These are phyloP conservation scores for Ensete glaucum DNA, from an alignment of 176 grass and related monocot genomes.

Conservation along the genomic window DNA sequence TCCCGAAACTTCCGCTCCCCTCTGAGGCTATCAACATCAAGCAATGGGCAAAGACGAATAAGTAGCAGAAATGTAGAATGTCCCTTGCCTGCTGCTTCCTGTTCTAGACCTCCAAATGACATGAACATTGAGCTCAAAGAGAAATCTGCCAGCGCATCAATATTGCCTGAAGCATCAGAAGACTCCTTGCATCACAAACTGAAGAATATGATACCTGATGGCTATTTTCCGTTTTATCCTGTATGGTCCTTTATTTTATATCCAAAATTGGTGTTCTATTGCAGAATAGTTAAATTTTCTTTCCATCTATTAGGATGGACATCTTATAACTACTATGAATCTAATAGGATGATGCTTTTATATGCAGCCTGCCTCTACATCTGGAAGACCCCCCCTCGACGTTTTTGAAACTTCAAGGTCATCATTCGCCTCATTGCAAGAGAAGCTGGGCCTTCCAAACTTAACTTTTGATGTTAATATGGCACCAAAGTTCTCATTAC, in stretches of 20 bases:
- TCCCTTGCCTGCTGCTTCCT: slow-evolving; percentile 16
- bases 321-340: slow-evolving; percentile 7
- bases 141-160: slow-evolving; percentile 22
- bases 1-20: slow-evolving; percentile 32
- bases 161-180: slow-evolving; percentile 36
- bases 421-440: slow-evolving; percentile 72
- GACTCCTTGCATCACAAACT: slow-evolving; percentile 47
- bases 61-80: slow-evolving; percentile 30
- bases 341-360: slow-evolving; percentile 23
- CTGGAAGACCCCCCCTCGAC: slow-evolving; percentile 36
- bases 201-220: slow-evolving; percentile 60
- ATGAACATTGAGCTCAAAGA: slow-evolving; percentile 28
- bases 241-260: slow-evolving; percentile 39
- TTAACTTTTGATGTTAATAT: slow-evolving; percentile 46
- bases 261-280: slow-evolving; percentile 13
- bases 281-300: slow-evolving; percentile 20
- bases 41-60: slow-evolving; percentile 38
- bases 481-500: slow-evolving; percentile 16
- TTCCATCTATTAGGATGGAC: slow-evolving; percentile 21
- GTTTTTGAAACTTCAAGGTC: slow-evolving; percentile 37
- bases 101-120: slow-evolving; percentile 27
- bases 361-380: slow-evolving; percentile 26
- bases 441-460: slow-evolving; percentile 76
- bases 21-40: slow-evolving; percentile 18
- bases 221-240: slow-evolving; percentile 75